Percentiles rank a stretch among this genome's conserved stretches.
phyloP scores from a whole-genome alignment of 2,329 filamentous ascomycete species.

The Penicillium sp. region DNA sequence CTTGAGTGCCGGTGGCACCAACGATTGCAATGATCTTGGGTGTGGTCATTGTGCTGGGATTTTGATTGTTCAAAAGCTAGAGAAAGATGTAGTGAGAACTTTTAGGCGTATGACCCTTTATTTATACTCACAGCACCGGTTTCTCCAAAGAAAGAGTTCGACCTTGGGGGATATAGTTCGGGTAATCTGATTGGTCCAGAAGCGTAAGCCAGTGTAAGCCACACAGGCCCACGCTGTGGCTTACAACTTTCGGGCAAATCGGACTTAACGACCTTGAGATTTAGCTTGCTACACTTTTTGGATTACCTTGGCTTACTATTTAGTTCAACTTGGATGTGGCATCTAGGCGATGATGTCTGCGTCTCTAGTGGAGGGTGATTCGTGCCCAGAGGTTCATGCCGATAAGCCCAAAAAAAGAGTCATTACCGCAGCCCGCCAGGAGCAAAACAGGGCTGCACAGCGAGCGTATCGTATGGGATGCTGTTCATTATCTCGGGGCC shows the following conservation, averaged over 20 bases:
- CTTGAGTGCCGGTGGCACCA: slow-evolving; percentile 40
- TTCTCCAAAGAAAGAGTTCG: neutral
- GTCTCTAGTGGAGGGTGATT: neutral
- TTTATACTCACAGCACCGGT: neutral
- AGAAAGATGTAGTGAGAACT: neutral
- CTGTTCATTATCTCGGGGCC: neutral
- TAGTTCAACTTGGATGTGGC: neutral
- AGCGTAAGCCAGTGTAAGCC: slow-evolving; percentile 17
- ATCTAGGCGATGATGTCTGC: neutral
- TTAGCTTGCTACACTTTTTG: neutral
- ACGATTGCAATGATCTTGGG: slow-evolving; percentile 43
- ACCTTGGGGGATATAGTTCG: slow-evolving; percentile 4
- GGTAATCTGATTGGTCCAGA: slow-evolving; percentile 12
- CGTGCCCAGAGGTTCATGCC: neutral
- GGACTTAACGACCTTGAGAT: slow-evolving; percentile 37
- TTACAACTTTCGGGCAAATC: slow-evolving; percentile 1
- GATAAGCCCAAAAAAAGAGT: slow-evolving; percentile 29
- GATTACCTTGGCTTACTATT: neutral
- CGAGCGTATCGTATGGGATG: slow-evolving; percentile 35
- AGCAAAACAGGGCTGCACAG: slow-evolving; percentile 43
- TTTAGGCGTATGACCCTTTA: neutral
- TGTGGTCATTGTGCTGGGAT: slow-evolving; percentile 29
- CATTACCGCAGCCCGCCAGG: slow-evolving; percentile 40
- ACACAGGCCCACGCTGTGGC: slow-evolving; percentile 1
- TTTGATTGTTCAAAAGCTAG: neutral